These are phyloP conservation scores for Cymodocea nodosa DNA, from an alignment of 116 monocot species.

Conservation along the genomic window DNA sequence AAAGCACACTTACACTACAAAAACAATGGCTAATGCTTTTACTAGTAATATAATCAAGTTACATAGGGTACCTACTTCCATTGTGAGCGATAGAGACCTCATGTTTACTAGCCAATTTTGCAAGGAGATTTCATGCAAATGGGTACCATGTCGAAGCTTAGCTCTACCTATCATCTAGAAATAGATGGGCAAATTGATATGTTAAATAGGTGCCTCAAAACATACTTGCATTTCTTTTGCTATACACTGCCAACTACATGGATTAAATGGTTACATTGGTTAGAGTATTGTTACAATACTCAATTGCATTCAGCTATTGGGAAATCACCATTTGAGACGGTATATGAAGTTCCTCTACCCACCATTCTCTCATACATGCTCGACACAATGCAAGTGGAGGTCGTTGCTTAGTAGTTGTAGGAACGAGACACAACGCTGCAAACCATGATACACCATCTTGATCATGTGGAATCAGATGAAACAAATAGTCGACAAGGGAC, in stretches of 20 bases:
- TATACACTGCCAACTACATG: not conserved
- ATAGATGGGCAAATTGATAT: constrained; percentile 1
- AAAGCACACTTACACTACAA: not conserved
- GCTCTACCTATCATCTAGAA: not conserved
- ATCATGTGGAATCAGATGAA: too few species aligned
- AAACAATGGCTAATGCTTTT: not conserved
- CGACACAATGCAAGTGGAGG: too few species aligned
- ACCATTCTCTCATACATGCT: not conserved
- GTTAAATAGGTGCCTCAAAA: not conserved
- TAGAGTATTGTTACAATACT: constrained; percentile 4
- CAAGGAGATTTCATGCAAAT: not conserved
- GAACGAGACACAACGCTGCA: too few species aligned
- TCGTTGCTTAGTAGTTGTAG: too few species aligned
- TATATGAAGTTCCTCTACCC: not conserved
- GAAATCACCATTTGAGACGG: not conserved
- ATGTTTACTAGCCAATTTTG: too few species aligned
- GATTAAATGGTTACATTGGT: not conserved
- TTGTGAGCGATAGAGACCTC: too few species aligned
- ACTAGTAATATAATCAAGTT: too few species aligned
- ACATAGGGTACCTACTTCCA: too few species aligned
- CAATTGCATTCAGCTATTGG: not conserved
- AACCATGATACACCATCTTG: too few species aligned
- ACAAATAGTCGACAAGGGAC: too few species aligned
- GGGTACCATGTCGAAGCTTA: not conserved
- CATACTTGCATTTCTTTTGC: not conserved